A percentile compares a stretch with the other conserved stretches of the same genome.
Evolutionary conservation across 805 yeast genomes (phyloP).

Genomic region (Sugiyamaella marilandica): DNA sequence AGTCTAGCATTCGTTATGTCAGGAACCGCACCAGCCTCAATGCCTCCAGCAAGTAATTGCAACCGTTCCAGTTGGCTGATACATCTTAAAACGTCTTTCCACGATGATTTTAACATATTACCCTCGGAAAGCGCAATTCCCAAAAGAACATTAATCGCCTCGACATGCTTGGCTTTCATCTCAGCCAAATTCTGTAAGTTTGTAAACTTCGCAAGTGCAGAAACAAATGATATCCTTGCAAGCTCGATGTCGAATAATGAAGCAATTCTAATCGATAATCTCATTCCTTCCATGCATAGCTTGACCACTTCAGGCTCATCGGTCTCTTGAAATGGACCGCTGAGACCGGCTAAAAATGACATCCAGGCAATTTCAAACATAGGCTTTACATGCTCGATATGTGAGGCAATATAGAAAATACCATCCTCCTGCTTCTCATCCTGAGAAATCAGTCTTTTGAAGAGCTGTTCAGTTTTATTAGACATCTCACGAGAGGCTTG

Average conservation of each 20-base stretch:
- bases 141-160: slow-evolving; percentile 68
- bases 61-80: slow-evolving; percentile 89
- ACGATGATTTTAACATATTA: slow-evolving; percentile 62
- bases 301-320: slow-evolving; percentile 53
- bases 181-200: slow-evolving; percentile 74
- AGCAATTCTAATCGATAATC: slow-evolving; percentile 74
- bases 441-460: slow-evolving; percentile 46
- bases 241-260: slow-evolving; percentile 77
- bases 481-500: slow-evolving; percentile 93
- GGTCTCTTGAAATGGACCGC: slow-evolving; percentile 88
- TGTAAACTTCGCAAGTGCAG: slow-evolving; percentile 84
- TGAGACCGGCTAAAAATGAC: slow-evolving; percentile 90
- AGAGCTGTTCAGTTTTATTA: slow-evolving; percentile 78
- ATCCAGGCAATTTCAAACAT: slow-evolving; percentile 95
- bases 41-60: slow-evolving; percentile 82
- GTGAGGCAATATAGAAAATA: slow-evolving; percentile 75
- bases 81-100: slow-evolving; percentile 78
- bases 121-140: slow-evolving; percentile 79
- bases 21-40: slow-evolving; percentile 77
- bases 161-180: slow-evolving; percentile 71
- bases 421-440: slow-evolving; percentile 44
- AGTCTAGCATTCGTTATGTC: slow-evolving; percentile 75
- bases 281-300: slow-evolving; percentile 79
- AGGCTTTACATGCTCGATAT: slow-evolving; percentile 84
- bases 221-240: slow-evolving; percentile 83